Conservation (phyloP, 2,329 filamentous ascomycete species). For the Elsinoe arachidis region DNA sequence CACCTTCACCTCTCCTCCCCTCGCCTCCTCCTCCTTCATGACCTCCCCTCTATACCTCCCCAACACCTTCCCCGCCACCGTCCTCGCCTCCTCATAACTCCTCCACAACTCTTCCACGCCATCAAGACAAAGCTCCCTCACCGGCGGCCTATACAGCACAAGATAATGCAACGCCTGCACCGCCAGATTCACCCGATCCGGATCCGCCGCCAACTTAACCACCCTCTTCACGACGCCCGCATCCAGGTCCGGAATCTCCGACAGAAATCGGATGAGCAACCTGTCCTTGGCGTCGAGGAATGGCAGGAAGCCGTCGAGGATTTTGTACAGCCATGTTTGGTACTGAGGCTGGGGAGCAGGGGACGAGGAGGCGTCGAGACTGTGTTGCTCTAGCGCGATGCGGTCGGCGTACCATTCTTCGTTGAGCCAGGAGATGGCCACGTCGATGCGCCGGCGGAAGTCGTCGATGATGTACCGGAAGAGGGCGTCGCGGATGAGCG, state of each 20-base stretch:
- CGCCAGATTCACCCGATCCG: conserved; percentile 52
- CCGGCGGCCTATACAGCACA: conserved; percentile 51
- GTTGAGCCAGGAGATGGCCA: conserved; percentile 87
- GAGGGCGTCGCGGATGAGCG: conserved; percentile 68
- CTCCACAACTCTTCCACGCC: conserved; percentile 51
- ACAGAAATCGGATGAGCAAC: conserved; percentile 79
- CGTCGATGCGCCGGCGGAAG: conserved; percentile 79
- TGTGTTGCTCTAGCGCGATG: conserved; percentile 41
- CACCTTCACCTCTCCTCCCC: conserved; percentile 14
- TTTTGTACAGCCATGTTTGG: conserved; percentile 64
- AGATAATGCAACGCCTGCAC: conserved; percentile 51
- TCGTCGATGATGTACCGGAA: conserved; percentile 85
- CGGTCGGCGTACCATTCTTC: conserved; percentile 97
- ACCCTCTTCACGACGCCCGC: conserved; percentile 63
- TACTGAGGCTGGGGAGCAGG: conserved; percentile 47
- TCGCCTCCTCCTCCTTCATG: conserved; percentile 24
- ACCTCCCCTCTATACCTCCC: conserved; percentile 47
- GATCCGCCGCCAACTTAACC: conserved; percentile 53
- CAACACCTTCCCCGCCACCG: conserved; percentile 45
- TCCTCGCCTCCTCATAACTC: conserved; percentile 40
- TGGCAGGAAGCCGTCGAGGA: conserved; percentile 82
- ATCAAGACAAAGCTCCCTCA: conserved; percentile 48
- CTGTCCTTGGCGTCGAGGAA: conserved; percentile 81
- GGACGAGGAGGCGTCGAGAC: neutral
- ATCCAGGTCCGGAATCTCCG: conserved; percentile 78